Percentiles rank a stretch among this genome's conserved stretches.
phyloP scores from a whole-genome alignment of 495 filamentous ascomycete species.

The Hyphodiscus hymeniophilus region DNA sequence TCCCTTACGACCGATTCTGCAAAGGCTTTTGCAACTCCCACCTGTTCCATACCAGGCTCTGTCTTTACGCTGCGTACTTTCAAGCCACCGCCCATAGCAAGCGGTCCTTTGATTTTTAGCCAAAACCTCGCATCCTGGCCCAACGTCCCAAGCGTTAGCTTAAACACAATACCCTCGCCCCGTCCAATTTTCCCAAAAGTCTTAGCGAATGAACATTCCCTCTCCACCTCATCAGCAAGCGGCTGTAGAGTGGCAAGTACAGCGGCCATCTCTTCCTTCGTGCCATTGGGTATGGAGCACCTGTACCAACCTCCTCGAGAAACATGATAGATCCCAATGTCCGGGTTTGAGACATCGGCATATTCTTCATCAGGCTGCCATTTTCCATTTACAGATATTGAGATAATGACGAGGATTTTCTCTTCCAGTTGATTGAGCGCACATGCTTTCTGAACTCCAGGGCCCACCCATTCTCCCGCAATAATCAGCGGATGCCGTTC shows the following conservation, averaged over 20 bases:
- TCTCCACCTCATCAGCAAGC: constrained; percentile 22
- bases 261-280: constrained; percentile 11
- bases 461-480: constrained; percentile 30
- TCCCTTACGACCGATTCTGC: constrained; percentile 11
- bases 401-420: constrained; percentile 27
- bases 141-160: constrained; percentile 8
- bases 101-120: constrained; percentile 29
- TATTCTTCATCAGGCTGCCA: constrained; percentile 24
- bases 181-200: constrained; percentile 22
- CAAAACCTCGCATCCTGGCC: constrained; percentile 20
- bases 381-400: constrained; percentile 22
- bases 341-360: constrained; percentile 19
- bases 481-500: constrained; percentile 20
- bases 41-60: constrained; percentile 3
- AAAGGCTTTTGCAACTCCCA: constrained; percentile 11
- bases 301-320: constrained; percentile 24
- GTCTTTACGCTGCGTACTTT: constrained; percentile 17
- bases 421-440: constrained; percentile 19
- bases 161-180: constrained; percentile 34
- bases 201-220: constrained; percentile 25
- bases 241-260: too few relatives aligned
- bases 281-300: constrained; percentile 17
- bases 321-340: constrained; percentile 26
- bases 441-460: constrained; percentile 27
- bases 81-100: constrained; percentile 1